A percentile compares a stretch with the other conserved stretches of the same genome.
Conservation (phyloP, 1,139 yeast genomes). For the Pichia cactophila region DNA sequence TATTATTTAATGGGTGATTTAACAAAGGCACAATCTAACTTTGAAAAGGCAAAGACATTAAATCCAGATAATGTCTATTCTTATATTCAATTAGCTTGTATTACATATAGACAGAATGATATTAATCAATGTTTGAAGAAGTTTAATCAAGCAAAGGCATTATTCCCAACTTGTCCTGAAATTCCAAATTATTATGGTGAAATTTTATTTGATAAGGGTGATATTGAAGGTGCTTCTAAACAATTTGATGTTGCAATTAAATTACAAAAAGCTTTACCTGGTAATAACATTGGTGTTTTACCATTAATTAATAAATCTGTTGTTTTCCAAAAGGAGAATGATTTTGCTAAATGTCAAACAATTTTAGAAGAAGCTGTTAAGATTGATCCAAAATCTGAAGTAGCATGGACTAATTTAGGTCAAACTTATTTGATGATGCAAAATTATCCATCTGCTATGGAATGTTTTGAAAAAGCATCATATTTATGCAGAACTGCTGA, state of each 20-base stretch:
- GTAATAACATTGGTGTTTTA: constrained; percentile 69
- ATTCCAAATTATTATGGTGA: constrained; percentile 96
- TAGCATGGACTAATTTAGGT: constrained; percentile 84
- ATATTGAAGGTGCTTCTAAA: constrained; percentile 61
- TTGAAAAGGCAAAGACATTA: constrained; percentile 65
- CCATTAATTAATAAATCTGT: constrained; percentile 90
- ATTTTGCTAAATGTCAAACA: constrained; percentile 54
- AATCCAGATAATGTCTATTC: constrained; percentile 77
- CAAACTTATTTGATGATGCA: constrained; percentile 84
- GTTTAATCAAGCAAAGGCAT: constrained; percentile 66
- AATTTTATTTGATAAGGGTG: constrained; percentile 77
- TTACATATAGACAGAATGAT: constrained; percentile 76
- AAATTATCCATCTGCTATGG: constrained; percentile 74
- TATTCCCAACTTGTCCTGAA: constrained; percentile 83
- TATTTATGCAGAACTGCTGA: constrained; percentile 74
- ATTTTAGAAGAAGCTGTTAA: constrained; percentile 71
- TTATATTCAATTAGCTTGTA: constrained; percentile 88
- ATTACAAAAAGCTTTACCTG: constrained; percentile 62
- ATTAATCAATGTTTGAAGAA: constrained; percentile 34
- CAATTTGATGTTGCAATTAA: constrained; percentile 85
- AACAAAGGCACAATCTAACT: constrained; percentile 64
- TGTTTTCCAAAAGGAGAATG: constrained; percentile 53
- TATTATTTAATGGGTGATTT: constrained; percentile 74
- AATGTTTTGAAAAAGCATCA: constrained; percentile 74
- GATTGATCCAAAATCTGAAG: constrained; percentile 80